These are phyloP conservation scores for Terana coerulea DNA, from an alignment of 768 basidiomycete species.

Conservation along the genomic window DNA sequence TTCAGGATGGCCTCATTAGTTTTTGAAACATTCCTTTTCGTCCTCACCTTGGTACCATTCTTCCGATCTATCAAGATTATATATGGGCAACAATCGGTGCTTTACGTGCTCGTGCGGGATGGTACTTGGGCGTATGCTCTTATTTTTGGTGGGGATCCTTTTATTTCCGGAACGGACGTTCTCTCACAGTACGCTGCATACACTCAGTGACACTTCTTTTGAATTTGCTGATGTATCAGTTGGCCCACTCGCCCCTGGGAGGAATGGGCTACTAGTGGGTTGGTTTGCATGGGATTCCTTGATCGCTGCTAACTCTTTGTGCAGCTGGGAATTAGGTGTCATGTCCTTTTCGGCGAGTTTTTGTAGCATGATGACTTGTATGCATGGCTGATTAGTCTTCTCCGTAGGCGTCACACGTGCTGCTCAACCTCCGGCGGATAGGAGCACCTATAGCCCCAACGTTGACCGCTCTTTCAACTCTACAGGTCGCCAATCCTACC, in stretches of 20 bases:
- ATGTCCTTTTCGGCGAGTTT: slow-evolving; percentile 8
- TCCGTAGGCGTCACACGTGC: slow-evolving; percentile 1
- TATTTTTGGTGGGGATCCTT: slow-evolving; percentile 7
- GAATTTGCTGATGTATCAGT: slow-evolving; percentile 20
- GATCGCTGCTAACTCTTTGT: neutral
- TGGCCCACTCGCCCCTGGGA: slow-evolving; percentile 12
- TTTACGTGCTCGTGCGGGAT: slow-evolving; percentile 11
- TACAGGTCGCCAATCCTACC: too few species aligned
- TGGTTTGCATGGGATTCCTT: neutral
- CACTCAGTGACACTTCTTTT: slow-evolving; percentile 16
- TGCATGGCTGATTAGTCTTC: too few species aligned
- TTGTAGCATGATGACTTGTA: too few species aligned
- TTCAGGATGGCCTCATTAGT: slow-evolving; percentile 8
- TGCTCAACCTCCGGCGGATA: slow-evolving; percentile 5
- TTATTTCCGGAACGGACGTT: neutral
- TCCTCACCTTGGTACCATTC: slow-evolving; percentile 10
- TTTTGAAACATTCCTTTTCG: slow-evolving; percentile 12
- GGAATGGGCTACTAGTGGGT: slow-evolving; percentile 21
- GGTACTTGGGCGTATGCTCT: slow-evolving; percentile 15
- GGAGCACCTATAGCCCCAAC: too few species aligned
- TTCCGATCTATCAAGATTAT: neutral
- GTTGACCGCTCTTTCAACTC: too few species aligned
- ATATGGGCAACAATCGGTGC: neutral
- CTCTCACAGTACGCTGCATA: too few species aligned
- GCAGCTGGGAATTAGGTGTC: slow-evolving; percentile 4